Conservation (phyloP, 2,329 filamentous ascomycete genomes). For the Pseudodiploospora longispora region DNA sequence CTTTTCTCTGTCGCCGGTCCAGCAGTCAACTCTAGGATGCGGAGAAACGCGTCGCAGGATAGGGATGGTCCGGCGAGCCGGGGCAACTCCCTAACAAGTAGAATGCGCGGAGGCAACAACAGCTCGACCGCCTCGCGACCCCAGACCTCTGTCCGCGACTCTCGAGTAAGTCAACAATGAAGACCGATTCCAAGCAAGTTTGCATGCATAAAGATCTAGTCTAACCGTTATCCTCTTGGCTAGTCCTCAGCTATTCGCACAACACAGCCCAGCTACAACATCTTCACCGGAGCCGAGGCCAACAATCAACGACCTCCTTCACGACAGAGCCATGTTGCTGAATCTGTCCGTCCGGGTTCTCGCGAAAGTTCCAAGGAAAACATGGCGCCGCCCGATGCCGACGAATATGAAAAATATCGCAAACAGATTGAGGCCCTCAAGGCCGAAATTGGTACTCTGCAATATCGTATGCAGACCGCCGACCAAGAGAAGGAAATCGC, state of each 20-base stretch:
- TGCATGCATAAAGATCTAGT: too few species aligned
- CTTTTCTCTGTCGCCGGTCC: too few species aligned
- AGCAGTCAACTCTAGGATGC: conserved; percentile 19
- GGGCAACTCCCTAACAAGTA: conserved; percentile 21
- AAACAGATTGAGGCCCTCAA: conserved; percentile 68
- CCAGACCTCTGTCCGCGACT: conserved; percentile 27
- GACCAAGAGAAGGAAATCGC: conserved; percentile 83
- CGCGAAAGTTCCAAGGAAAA: conserved; percentile 54
- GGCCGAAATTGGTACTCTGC: conserved; percentile 78
- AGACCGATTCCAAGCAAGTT: neutral
- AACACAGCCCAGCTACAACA: conserved; percentile 50
- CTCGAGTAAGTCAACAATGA: conserved; percentile 28
- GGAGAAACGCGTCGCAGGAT: conserved; percentile 23
- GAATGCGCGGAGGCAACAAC: conserved; percentile 26
- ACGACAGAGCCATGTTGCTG: conserved; percentile 31
- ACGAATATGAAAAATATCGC: conserved; percentile 50
- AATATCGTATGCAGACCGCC: conserved; percentile 78
- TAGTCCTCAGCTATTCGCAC: conserved; percentile 41
- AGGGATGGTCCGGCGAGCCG: conserved; percentile 22
- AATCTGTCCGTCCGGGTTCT: conserved; percentile 39
- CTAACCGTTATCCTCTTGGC: neutral
- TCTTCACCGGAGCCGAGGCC: conserved; percentile 46
- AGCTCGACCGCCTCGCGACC: conserved; percentile 27
- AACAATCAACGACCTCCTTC: conserved; percentile 28
- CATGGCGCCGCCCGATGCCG: conserved; percentile 48